These are phyloP conservation scores for Suhomyces canberraensis DNA, from an alignment of 805 yeast genomes.

Conservation along the genomic window DNA sequence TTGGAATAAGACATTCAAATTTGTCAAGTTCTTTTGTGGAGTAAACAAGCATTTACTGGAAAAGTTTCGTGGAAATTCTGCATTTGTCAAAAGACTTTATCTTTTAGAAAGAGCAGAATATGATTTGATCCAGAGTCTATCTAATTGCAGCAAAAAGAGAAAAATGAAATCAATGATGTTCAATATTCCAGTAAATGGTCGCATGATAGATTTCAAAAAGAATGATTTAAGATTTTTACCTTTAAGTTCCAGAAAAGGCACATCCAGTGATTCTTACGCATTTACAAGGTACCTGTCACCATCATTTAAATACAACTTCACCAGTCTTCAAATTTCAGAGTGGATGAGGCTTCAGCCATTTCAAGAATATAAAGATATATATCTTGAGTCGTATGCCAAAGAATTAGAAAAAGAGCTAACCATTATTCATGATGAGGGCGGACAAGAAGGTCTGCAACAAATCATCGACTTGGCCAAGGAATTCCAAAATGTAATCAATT, in stretches of 20 bases:
- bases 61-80: conserved; percentile 2
- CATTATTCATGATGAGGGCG: conserved; percentile 5
- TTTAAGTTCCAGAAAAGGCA: neutral
- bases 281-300: conserved; percentile 15
- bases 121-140: neutral
- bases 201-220: conserved; percentile 32
- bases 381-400: conserved; percentile 16
- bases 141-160: neutral
- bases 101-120: conserved; percentile 6
- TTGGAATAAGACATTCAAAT: conserved; percentile 6
- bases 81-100: conserved; percentile 3
- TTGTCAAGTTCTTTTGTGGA: conserved; percentile 7
- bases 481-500: conserved; percentile 16
- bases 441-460: conserved; percentile 1
- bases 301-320: conserved; percentile 17
- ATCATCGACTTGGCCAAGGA: conserved; percentile 18
- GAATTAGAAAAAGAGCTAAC: conserved; percentile 15
- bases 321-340: conserved; percentile 28
- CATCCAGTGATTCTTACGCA: conserved; percentile 4
- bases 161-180: conserved; percentile 5
- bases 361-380: conserved; percentile 23
- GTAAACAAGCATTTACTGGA: neutral
- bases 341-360: conserved; percentile 41
- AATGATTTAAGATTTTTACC: conserved; percentile 33
- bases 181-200: conserved; percentile 22